Base-by-base conservation (phyloP, 768 basidiomycete genomes). In the Tricholoma matsutake region DNA sequence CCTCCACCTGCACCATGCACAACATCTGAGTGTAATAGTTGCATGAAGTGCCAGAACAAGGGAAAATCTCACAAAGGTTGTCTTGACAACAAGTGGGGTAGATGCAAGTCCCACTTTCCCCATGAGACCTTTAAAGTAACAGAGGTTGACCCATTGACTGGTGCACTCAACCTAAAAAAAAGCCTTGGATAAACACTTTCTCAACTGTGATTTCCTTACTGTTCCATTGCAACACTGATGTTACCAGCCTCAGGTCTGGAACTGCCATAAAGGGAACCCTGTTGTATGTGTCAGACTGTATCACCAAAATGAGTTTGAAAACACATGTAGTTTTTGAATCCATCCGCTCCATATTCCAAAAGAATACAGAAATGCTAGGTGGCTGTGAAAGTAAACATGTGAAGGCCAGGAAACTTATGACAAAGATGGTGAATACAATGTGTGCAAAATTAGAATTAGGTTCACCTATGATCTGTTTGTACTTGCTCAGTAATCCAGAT, bases 241-340 rank as follows among this genome's bases (percentile, higher is more conserved):
- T 76, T 0, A 75, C 76, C 0, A 72, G 72, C 57, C 54, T 80
- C 1, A 54, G 73, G 16, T 78, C 76, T 18, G n/a, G n/a, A n/a
- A n/a, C n/a, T n/a, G 78, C 74, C 0, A 69, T 81, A 1, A 78
- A 79, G 54, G 70, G 75, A 14, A 68, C 77, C 2, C 60, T 79
- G 0, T 65, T 71, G 20, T 80, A 79, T 67, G 69, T 79, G 0
- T 70, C 78, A 4, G 77, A 82, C 35, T 82, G 81, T 64, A 70
- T 81, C 1, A 79, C 76, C 0, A 82, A 82, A 62, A 52, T 67
- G 0, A 45, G 65, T 1, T 61, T 82, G 10, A 81, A 79, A 49
- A 78, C 75, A 0, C 69, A 77, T 64, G 66, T 65, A 13, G 68
- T 78, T 31, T 79, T 80, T 67, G 69, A 77, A 0, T 59, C 72